Evolutionary conservation across 2,329 filamentous ascomycete species (phyloP), one percentile per base, ranked within the genome.

Genomic region (Cladobotryum mycophilum): DNA sequence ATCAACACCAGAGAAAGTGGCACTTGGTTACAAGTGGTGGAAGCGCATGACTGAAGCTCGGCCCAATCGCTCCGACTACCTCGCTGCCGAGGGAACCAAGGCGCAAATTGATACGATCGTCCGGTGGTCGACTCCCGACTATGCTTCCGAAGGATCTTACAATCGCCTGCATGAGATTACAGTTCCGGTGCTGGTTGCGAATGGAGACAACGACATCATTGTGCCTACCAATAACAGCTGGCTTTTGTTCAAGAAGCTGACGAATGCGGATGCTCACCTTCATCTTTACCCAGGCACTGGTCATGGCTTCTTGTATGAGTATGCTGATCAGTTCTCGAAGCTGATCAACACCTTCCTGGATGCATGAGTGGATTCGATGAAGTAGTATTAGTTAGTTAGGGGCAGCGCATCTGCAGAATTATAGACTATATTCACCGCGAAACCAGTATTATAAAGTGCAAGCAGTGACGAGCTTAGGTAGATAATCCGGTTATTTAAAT

Each of bases 161-260:
- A 33, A 41, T 25, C 37, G 43, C 4, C 9, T 47, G 1, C 7
- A n/a, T 5, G 48, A 51, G 37, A 51, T 51, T n/a, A 47, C 35
- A 8, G 25, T 41, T n/a, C 36, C 48, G 11, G 43, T 41, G 25
- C 25, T 17, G 25, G 35, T 33, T 41, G 17, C 38, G 38, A 41
- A 12, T 9, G 64, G 68, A 43, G 61, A 61, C 47, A 56, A 69
- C 41, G 68, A 67, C 55, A 40, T 68, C 34, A 47, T 70, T 15
- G 38, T 67, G 3, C 68, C 70, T 4, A 68, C 64, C 0, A 63
- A 66, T 18, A 70, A 71, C 40, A 72, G 67, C 51, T 63, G 65
- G 11, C 35, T 68, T 13, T 59, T 71, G 60, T 70, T 68, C 63
- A 62, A 62, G 45, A 66, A 64, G 55, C 45, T 71, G 37, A 62